These are phyloP conservation scores for Hyaloscypha variabilis DNA, from an alignment of 495 filamentous ascomycete genomes.

Conservation along the genomic window DNA sequence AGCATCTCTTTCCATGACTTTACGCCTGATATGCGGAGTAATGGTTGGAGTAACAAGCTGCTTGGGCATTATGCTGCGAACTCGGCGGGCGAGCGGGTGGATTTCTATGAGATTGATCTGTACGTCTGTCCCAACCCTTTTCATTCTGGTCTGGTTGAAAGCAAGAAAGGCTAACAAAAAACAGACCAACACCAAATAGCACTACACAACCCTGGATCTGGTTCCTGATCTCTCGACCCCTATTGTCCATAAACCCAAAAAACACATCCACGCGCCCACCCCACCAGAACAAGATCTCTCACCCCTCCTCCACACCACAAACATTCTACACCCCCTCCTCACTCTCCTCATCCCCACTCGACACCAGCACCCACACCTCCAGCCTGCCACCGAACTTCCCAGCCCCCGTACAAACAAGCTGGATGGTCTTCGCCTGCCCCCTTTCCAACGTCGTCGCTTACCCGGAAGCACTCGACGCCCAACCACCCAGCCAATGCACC, in stretches of 20 bases:
- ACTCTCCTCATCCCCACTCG: too few relatives aligned
- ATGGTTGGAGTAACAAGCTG: conserved; percentile 12
- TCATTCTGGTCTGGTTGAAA: background rate
- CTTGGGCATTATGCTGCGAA: conserved; percentile 15
- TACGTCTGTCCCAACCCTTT: conserved; percentile 5
- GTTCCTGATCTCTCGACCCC: conserved; percentile 25
- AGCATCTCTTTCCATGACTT: conserved; percentile 29
- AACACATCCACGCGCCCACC: background rate
- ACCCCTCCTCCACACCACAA: background rate
- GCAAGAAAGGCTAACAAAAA: background rate
- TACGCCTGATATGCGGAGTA: conserved; percentile 18
- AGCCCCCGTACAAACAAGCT: conserved; percentile 18
- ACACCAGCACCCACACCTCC: background rate
- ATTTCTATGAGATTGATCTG: conserved; percentile 29
- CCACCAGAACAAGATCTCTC: background rate
- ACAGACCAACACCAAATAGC: conserved; percentile 1
- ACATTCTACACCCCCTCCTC: background rate
- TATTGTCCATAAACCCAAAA: conserved; percentile 5
- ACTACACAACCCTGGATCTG: conserved; percentile 23
- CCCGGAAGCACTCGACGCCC: background rate
- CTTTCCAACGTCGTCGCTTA: conserved; percentile 17
- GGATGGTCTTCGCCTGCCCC: conserved; percentile 29
- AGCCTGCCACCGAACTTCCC: conserved; percentile 25
- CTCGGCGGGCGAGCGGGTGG: conserved; percentile 13
- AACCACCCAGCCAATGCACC: background rate